Percentiles rank a stretch among this genome's conserved stretches.
Evolutionary conservation across 2,329 filamentous ascomycete genomes (phyloP).

Genomic region (Colletotrichum destructivum): DNA sequence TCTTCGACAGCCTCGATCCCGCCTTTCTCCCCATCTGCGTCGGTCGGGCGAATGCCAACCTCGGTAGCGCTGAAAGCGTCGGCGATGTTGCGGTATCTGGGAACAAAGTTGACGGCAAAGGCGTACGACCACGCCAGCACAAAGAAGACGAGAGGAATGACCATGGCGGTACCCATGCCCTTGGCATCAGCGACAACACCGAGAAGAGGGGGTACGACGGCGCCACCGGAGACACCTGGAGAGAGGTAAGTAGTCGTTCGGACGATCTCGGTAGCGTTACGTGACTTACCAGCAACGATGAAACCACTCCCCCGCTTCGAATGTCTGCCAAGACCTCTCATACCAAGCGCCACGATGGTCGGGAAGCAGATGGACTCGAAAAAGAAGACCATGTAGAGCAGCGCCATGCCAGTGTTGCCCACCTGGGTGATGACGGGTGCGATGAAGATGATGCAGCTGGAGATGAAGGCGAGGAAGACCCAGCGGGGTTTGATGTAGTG

Average conservation of each 20-base stretch:
- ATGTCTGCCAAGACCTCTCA: slow-evolving; percentile 76
- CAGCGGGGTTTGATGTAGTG: slow-evolving; percentile 46
- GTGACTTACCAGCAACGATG: slow-evolving; percentile 65
- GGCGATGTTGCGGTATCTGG: slow-evolving; percentile 73
- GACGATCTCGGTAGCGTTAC: background rate
- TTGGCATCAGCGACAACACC: slow-evolving; percentile 74
- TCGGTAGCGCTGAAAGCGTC: slow-evolving; percentile 69
- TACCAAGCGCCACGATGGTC: slow-evolving; percentile 71
- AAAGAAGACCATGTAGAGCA: slow-evolving; percentile 70
- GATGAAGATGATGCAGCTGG: slow-evolving; percentile 69
- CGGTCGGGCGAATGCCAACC: slow-evolving; percentile 56
- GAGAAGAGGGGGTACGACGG: slow-evolving; percentile 80
- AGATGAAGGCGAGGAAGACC: slow-evolving; percentile 60
- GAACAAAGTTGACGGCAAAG: slow-evolving; percentile 76
- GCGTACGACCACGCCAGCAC: slow-evolving; percentile 70
- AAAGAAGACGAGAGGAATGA: slow-evolving; percentile 75
- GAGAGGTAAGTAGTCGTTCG: slow-evolving; percentile 81
- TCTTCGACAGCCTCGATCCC: slow-evolving; percentile 33
- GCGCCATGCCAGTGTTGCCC: slow-evolving; percentile 67
- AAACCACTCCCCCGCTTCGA: slow-evolving; percentile 82
- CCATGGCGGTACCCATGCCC: slow-evolving; percentile 69
- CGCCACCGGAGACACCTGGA: slow-evolving; percentile 81
- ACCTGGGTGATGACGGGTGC: slow-evolving; percentile 62
- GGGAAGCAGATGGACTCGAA: slow-evolving; percentile 73
- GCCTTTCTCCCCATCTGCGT: slow-evolving; percentile 43